Evolutionary conservation across 2,329 filamentous ascomycete species (phyloP), one percentile per base, ranked within the genome.

Genomic region (Cercospora sp.): DNA sequence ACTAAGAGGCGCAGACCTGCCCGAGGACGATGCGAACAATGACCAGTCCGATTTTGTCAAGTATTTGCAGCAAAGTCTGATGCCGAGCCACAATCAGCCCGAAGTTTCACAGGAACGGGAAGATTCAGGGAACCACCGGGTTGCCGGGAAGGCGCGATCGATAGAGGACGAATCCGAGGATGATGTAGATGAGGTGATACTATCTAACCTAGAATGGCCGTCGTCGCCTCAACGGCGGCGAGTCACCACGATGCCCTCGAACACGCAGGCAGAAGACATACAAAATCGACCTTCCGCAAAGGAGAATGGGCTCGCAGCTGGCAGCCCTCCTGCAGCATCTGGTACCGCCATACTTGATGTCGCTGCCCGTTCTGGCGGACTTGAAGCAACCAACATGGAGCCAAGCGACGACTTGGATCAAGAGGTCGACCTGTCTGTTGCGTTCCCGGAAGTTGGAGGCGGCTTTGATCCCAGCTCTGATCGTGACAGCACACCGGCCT

Each of bases 1-100:
- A 8, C 53, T 69, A 3, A 70, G 77, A 55, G 78, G 70, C 5
- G 20, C 66, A 0, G 77, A 79, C 61, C 60, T 79, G 12, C 71
- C 69, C 1, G 64, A 71, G 64, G 77, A 79, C 57, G 76, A 77
- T 18, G 71, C 75, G 13, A 67, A 69, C 9, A 61, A 76, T 9
- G 75, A 78, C 59, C 75, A 76, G 64, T 69, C 55, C 8, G 65
- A 72, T 9, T 78, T 71, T 53, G 68, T 72, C 2, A 55, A 64
- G 10, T 76, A 73, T 57, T 63, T 79, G 28, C 69, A 76, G 23
- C 23, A 57, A 10, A 57, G 28, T 31, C 53, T 57, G 23, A 30
- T 26, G 26, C 16, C 53, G 7, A 31, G 26, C 28, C 26, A 31
- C 53, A 31, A 10, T n/a, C 23, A n/a, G 10, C 7, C 23, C 12